Percentiles rank a stretch among this genome's conserved stretches.
phyloP scores from a whole-genome alignment of 352 stramenopile genomes.

The Phytophthora capsici region DNA sequence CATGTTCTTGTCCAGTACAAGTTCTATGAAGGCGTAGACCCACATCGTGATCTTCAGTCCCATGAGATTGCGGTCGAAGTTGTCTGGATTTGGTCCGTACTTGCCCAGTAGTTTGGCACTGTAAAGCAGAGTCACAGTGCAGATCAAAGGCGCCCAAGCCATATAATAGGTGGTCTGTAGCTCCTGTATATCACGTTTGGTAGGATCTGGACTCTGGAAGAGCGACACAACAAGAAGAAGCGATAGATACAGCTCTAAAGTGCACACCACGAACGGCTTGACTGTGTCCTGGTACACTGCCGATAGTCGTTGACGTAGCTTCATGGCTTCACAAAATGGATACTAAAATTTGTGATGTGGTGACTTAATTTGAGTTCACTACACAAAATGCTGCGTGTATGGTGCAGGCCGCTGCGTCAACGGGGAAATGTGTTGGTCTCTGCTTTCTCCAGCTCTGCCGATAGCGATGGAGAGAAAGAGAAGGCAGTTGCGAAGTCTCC shows the following conservation, averaged over 20 bases:
- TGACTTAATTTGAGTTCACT: not conserved
- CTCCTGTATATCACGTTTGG: conserved; percentile 51
- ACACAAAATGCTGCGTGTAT: conserved; percentile 27
- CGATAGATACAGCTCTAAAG: conserved; percentile 61
- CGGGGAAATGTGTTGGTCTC: conserved; percentile 12
- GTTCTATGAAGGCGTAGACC: conserved; percentile 47
- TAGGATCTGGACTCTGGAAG: conserved; percentile 50
- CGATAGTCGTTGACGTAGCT: conserved; percentile 9
- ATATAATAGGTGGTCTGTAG: conserved; percentile 58
- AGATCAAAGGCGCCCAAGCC: conserved; percentile 56
- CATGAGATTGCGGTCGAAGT: conserved; percentile 61
- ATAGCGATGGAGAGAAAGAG: not conserved
- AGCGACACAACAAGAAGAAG: conserved; percentile 60
- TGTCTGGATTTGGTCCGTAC: conserved; percentile 45
- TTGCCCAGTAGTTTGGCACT: conserved; percentile 41
- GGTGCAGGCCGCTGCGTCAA: conserved; percentile 8
- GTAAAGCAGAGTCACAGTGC: conserved; percentile 43
- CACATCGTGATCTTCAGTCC: conserved; percentile 58
- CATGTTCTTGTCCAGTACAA: conserved; percentile 63
- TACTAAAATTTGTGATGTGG: not conserved
- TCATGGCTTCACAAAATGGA: conserved; percentile 3
- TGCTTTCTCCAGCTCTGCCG: conserved; percentile 17
- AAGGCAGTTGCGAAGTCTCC: conserved; percentile 7
- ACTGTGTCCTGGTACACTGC: conserved; percentile 33
- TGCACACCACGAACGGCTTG: conserved; percentile 57